phyloP scores from a whole-genome alignment of 805 yeast species.

The Candida ipomoeae region DNA sequence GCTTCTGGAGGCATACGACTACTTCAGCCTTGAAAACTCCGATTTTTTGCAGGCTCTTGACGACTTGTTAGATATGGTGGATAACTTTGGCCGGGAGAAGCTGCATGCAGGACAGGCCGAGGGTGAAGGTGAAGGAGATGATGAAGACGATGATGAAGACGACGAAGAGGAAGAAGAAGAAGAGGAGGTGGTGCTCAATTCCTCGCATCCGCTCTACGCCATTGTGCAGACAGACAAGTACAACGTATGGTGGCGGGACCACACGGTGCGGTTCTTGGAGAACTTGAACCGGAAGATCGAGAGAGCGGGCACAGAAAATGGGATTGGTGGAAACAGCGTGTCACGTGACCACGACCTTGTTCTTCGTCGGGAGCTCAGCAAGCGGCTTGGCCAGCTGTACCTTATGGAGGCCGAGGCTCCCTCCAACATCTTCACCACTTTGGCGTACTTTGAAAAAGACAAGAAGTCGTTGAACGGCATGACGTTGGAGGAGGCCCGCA shows the following conservation, averaged over 20 bases:
- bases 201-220: slow-evolving; percentile 54
- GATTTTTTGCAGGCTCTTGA: slow-evolving; percentile 57
- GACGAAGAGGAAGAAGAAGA: slow-evolving; percentile 19
- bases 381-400: slow-evolving; percentile 58
- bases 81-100: slow-evolving; percentile 56
- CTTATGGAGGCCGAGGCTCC: slow-evolving; percentile 65
- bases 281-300: slow-evolving; percentile 24
- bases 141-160: slow-evolving; percentile 22
- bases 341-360: slow-evolving; percentile 12
- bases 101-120: slow-evolving; percentile 41
- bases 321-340: neutral
- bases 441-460: slow-evolving; percentile 49
- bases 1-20: slow-evolving; percentile 21
- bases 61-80: slow-evolving; percentile 64
- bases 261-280: slow-evolving; percentile 31
- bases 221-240: slow-evolving; percentile 40
- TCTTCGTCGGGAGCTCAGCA: slow-evolving; percentile 39
- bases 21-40: slow-evolving; percentile 40
- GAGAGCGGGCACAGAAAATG: slow-evolving; percentile 10
- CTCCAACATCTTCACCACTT: slow-evolving; percentile 47
- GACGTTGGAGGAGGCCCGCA: slow-evolving; percentile 41
- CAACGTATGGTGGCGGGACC: slow-evolving; percentile 55
- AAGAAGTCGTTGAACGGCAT: slow-evolving; percentile 34
- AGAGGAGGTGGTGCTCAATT: slow-evolving; percentile 30
- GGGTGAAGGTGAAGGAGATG: slow-evolving; percentile 51